phyloP scores from a whole-genome alignment of 495 filamentous ascomycete genomes.

The Chaetomium cochliodes region DNA sequence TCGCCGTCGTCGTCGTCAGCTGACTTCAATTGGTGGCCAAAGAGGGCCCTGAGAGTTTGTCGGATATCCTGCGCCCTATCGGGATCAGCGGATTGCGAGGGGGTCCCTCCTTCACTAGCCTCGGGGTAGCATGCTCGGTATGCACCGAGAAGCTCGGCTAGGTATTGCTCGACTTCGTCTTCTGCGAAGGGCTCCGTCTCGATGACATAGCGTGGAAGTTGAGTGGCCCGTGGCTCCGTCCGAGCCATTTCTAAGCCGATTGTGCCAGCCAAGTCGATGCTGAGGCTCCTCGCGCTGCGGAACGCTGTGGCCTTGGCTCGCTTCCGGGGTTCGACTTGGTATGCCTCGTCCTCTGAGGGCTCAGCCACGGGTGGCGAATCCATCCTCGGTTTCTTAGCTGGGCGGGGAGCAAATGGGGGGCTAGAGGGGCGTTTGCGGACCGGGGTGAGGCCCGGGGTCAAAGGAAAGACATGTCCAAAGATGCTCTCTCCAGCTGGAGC shows the following conservation, averaged over 20 bases:
- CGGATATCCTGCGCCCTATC: constrained; percentile 17
- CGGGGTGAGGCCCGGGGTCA: constrained; percentile 27
- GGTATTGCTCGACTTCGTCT: constrained; percentile 31
- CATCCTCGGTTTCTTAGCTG: constrained; percentile 15
- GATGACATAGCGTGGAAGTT: constrained; percentile 16
- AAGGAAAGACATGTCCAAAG: constrained; percentile 1
- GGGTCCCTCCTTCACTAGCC: constrained; percentile 1
- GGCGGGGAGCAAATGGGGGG: constrained; percentile 21
- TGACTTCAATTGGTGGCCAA: constrained; percentile 21
- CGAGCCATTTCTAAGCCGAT: background rate
- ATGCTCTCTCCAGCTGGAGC: background rate
- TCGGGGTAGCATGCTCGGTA: constrained; percentile 32
- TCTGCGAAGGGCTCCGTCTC: constrained; percentile 30
- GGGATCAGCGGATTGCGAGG: background rate
- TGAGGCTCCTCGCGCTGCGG: constrained; percentile 7
- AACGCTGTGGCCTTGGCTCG: background rate
- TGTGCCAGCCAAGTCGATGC: background rate
- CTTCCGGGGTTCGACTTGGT: background rate
- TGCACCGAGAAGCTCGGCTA: constrained; percentile 27
- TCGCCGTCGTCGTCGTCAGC: constrained; percentile 21
- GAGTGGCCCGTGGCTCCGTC: background rate
- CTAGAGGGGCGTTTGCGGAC: constrained; percentile 19
- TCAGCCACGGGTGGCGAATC: background rate
- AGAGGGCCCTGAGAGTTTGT: constrained; percentile 28
- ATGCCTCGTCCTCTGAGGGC: constrained; percentile 2